Evolutionary conservation across 2,329 filamentous ascomycete genomes (phyloP).

Genomic region (Pseudogymnoascus sp.): DNA sequence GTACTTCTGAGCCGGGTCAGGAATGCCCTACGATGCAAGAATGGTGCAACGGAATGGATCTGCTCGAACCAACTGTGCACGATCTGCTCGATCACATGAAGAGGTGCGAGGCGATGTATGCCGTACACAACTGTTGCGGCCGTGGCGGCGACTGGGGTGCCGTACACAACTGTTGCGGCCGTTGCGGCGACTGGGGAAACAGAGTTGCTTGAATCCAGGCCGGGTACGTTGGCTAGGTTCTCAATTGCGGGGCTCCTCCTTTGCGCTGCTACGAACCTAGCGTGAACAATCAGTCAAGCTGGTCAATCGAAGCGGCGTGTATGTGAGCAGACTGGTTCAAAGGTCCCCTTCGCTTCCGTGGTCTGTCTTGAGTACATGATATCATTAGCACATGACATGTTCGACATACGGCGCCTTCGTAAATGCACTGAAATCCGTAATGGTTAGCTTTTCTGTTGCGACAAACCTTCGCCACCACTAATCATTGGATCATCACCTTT

Average conservation of each 20-base stretch:
- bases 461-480: too few species aligned
- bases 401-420: constrained; percentile 17
- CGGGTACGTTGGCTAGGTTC: too few species aligned
- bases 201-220: too few species aligned
- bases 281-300: too few species aligned
- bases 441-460: too few species aligned
- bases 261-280: too few species aligned
- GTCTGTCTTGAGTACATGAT: constrained; percentile 25
- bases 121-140: too few species aligned
- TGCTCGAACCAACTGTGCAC: constrained; percentile 33
- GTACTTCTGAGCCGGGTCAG: constrained; percentile 14
- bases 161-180: too few species aligned
- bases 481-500: constrained; percentile 16
- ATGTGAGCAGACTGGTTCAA: constrained; percentile 20
- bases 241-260: too few species aligned
- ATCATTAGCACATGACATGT: constrained; percentile 24
- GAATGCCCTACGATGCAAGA: constrained; percentile 25
- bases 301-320: too few species aligned
- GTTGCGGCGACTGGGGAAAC: too few species aligned
- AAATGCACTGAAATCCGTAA: constrained; percentile 17
- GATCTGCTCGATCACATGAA: constrained; percentile 18
- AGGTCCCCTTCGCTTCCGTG: constrained; percentile 26
- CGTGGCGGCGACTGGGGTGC: too few species aligned
- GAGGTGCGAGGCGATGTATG: constrained; percentile 12
- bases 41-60: constrained; percentile 32